These are phyloP conservation scores for Boletellus sp. DNA, from an alignment of 1,284 basidiomycete species.

Conservation along the genomic window DNA sequence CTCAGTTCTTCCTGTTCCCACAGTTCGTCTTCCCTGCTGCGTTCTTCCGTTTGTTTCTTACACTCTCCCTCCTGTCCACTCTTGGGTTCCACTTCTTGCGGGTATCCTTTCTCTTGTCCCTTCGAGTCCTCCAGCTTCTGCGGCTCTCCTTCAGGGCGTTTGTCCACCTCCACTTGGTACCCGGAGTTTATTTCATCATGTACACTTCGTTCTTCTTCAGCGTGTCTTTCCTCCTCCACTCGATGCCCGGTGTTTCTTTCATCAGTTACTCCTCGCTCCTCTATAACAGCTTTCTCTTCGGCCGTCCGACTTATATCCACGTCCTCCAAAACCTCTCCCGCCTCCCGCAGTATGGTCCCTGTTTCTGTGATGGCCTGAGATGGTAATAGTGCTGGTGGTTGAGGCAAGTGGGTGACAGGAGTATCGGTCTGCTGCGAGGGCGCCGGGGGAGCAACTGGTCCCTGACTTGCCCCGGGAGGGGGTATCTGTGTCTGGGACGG, in stretches of 20 bases:
- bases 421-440: not conserved
- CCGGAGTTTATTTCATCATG: slow-evolving; percentile 11
- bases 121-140: slow-evolving; percentile 1
- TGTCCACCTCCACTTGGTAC: slow-evolving; percentile 14
- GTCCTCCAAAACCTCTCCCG: not conserved
- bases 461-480: slow-evolving; percentile 3
- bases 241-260: slow-evolving; percentile 2
- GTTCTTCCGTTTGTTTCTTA: slow-evolving; percentile 11
- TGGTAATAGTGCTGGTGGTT: not conserved
- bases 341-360: not conserved
- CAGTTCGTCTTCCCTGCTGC: not conserved
- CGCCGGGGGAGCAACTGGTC: not conserved
- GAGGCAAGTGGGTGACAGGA: not conserved
- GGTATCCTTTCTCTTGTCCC: slow-evolving; percentile 10
- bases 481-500: slow-evolving; percentile 1
- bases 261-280: slow-evolving; percentile 12
- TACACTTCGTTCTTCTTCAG: slow-evolving; percentile 3
- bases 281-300: not conserved
- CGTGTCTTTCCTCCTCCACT: slow-evolving; percentile 13
- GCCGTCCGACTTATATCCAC: not conserved
- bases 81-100: slow-evolving; percentile 2
- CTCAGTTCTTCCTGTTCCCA: slow-evolving; percentile 25
- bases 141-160: slow-evolving; percentile 13
- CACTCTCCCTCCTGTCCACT: too few species aligned
- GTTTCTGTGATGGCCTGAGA: slow-evolving; percentile 4